Percentiles rank a stretch among this genome's conserved stretches.
Evolutionary conservation across 1,284 basidiomycete species (phyloP).

Genomic region (Cutaneotrichosporon cavernicola): DNA sequence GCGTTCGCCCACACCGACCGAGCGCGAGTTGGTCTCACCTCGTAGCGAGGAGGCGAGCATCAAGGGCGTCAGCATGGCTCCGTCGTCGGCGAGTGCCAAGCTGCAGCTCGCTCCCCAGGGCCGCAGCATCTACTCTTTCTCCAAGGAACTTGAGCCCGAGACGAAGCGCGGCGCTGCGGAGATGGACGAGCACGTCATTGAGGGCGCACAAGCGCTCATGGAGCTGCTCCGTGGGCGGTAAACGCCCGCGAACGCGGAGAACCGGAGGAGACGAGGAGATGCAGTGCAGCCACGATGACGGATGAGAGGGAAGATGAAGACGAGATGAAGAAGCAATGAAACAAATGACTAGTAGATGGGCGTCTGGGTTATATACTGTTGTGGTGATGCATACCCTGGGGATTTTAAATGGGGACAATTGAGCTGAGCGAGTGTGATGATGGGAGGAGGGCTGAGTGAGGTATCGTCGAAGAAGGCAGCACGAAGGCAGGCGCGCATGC

Average conservation of each 20-base stretch:
- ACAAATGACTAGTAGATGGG: background rate
- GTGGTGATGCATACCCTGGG: constrained; percentile 9
- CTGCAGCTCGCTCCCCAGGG: constrained; percentile 25
- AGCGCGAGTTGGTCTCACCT: constrained; percentile 23
- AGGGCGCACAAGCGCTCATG: constrained; percentile 30
- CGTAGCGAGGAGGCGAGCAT: constrained; percentile 15
- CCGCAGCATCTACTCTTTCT: constrained; percentile 30
- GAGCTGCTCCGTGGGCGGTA: constrained; percentile 25
- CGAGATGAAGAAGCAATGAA: background rate
- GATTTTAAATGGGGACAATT: background rate
- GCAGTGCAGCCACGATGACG: background rate
- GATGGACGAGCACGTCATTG: constrained; percentile 30
- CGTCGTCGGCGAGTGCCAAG: constrained; percentile 13
- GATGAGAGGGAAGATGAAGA: background rate
- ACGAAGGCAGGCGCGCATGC: too few species aligned
- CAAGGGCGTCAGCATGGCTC: constrained; percentile 5
- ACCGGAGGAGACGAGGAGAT: background rate
- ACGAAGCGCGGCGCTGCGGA: constrained; percentile 26
- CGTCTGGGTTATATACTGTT: constrained; percentile 11
- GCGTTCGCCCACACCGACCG: constrained; percentile 25
- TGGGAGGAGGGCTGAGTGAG: too few species aligned
- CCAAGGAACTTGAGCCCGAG: constrained; percentile 29
- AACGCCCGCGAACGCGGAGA: background rate
- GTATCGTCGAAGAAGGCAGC: too few species aligned
- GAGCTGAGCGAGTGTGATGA: too few species aligned